Evolutionary conservation across 2,329 filamentous ascomycete genomes (phyloP).

Genomic region (Pseudogymnoascus sp.): DNA sequence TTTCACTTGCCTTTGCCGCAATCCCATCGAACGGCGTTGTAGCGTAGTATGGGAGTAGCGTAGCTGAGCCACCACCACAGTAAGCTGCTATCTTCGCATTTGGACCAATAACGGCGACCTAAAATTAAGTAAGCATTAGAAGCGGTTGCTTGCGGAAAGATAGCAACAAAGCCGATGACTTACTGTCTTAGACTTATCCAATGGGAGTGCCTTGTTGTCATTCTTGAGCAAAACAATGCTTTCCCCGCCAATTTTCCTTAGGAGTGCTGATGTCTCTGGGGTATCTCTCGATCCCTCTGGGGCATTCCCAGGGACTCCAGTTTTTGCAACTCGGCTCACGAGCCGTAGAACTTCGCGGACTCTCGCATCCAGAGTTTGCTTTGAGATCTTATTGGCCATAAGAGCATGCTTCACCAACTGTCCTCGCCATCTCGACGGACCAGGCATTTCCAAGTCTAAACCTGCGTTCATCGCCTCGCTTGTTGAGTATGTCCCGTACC

Average conservation of each 20-base stretch:
- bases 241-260: constrained; percentile 31
- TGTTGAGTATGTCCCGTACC: constrained; percentile 20
- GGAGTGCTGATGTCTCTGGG: constrained; percentile 14
- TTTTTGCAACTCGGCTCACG: constrained; percentile 20
- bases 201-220: constrained; percentile 51
- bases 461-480: constrained; percentile 34
- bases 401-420: constrained; percentile 21
- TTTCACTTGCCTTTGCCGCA: constrained; percentile 18
- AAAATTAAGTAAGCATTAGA: neutral
- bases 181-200: constrained; percentile 37
- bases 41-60: constrained; percentile 30
- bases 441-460: constrained; percentile 43
- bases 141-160: neutral
- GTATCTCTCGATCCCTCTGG: constrained; percentile 11
- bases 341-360: constrained; percentile 32
- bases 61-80: constrained; percentile 33
- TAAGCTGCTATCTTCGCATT: constrained; percentile 39
- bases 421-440: constrained; percentile 37
- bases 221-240: constrained; percentile 70
- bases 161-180: neutral
- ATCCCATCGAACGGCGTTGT: constrained; percentile 31
- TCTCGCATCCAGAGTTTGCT: constrained; percentile 26
- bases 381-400: constrained; percentile 28
- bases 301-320: constrained; percentile 14
- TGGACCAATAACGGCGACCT: constrained; percentile 48